Conservation (phyloP, 306 rosid genomes). For the Sesbania bispinosa region DNA sequence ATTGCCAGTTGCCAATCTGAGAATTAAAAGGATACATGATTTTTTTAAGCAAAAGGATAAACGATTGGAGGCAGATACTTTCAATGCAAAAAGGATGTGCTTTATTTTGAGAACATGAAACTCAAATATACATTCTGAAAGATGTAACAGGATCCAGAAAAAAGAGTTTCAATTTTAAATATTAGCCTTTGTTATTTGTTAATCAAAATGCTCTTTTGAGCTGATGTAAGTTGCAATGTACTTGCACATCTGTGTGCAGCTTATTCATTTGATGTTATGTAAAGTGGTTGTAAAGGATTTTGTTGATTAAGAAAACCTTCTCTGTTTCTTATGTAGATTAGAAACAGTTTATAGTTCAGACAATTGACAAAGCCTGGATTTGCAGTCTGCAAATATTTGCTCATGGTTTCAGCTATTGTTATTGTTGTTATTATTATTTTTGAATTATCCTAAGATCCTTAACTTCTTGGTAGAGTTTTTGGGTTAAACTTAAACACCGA, state of each 20-base stretch:
- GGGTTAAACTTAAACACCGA: not conserved
- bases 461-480: conserved; percentile 1
- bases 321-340: not conserved
- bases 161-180: not conserved
- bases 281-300: too few relatives aligned
- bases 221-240: too few relatives aligned
- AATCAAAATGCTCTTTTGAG: not conserved
- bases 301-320: not conserved
- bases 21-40: not conserved
- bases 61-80: not conserved
- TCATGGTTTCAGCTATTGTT: not conserved
- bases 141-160: not conserved
- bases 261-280: too few relatives aligned
- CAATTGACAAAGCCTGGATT: not conserved
- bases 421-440: not conserved
- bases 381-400: not conserved
- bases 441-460: not conserved
- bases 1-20: not conserved
- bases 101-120: not conserved
- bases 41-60: too few relatives aligned
- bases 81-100: not conserved
- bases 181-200: not conserved
- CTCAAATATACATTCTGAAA: not conserved
- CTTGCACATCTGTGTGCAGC: too few relatives aligned
- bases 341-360: not conserved